Evolutionary conservation across 1,284 basidiomycete species (phyloP).

Genomic region (Trichosporon asahii): DNA sequence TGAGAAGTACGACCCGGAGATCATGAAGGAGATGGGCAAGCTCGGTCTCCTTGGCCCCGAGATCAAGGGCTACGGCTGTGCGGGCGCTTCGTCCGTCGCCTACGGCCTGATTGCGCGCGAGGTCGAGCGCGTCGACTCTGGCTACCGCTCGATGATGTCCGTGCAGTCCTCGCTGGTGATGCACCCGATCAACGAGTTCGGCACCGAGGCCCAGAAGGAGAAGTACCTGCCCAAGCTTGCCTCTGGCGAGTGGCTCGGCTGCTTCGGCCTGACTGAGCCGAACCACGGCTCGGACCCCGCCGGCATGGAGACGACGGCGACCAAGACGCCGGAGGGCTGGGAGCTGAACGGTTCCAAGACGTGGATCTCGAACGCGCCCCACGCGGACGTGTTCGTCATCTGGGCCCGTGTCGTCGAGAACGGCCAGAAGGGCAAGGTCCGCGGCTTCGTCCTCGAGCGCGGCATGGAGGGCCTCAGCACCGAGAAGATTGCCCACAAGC

Average conservation of each 20-base stretch:
- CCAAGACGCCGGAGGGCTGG: slow-evolving; percentile 78
- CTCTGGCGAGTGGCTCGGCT: slow-evolving; percentile 82
- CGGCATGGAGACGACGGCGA: slow-evolving; percentile 89
- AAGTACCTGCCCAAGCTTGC: slow-evolving; percentile 74
- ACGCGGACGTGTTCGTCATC: slow-evolving; percentile 79
- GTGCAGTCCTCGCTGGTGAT: slow-evolving; percentile 97
- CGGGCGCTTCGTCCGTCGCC: slow-evolving; percentile 84
- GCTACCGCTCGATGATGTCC: slow-evolving; percentile 91
- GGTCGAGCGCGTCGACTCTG: slow-evolving; percentile 90
- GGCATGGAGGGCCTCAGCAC: slow-evolving; percentile 78
- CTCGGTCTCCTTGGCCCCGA: slow-evolving; percentile 87
- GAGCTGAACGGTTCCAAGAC: slow-evolving; percentile 88
- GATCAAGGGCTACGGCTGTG: slow-evolving; percentile 90
- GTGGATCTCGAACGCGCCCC: slow-evolving; percentile 90
- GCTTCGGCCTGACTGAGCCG: slow-evolving; percentile 93
- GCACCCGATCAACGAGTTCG: slow-evolving; percentile 92
- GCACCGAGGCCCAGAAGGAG: slow-evolving; percentile 83
- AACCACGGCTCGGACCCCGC: slow-evolving; percentile 94
- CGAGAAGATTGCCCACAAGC: slow-evolving; percentile 87
- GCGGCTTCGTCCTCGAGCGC: slow-evolving; percentile 79
- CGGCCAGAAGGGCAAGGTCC: slow-evolving; percentile 65
- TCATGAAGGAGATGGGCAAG: slow-evolving; percentile 87
- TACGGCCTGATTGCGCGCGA: slow-evolving; percentile 93
- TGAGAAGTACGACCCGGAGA: slow-evolving; percentile 71
- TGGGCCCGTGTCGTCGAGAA: slow-evolving; percentile 64